These are phyloP conservation scores for Lipomyces japonicus DNA, from an alignment of 805 yeast species.

Conservation along the genomic window DNA sequence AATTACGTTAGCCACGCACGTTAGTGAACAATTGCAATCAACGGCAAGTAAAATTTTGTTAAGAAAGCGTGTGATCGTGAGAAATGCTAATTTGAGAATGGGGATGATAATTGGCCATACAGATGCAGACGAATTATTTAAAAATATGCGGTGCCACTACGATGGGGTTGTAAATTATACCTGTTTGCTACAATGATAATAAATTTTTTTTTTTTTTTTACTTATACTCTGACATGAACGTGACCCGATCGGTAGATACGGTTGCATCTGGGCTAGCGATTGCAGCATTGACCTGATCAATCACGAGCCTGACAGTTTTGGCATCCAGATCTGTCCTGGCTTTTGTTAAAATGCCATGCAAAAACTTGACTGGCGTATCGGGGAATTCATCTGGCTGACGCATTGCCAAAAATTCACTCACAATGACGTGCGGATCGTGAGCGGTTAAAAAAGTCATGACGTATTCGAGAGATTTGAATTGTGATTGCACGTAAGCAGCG, in stretches of 20 bases:
- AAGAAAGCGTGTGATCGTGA: neutral
- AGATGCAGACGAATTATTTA: constrained; percentile 17
- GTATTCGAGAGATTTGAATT: constrained; percentile 58
- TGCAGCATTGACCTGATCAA: constrained; percentile 30
- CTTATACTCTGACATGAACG: neutral
- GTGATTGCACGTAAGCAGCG: constrained; percentile 45
- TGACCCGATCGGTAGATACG: neutral
- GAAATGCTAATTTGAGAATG: neutral
- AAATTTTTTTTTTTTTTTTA: neutral
- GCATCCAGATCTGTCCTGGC: constrained; percentile 40
- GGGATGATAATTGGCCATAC: neutral
- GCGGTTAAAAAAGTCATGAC: constrained; percentile 54
- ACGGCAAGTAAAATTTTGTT: constrained; percentile 2
- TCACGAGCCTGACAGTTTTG: constrained; percentile 34
- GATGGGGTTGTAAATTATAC: no score
- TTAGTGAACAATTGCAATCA: constrained; percentile 8
- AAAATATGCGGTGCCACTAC: constrained; percentile 3
- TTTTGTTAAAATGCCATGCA: constrained; percentile 60
- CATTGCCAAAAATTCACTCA: constrained; percentile 59
- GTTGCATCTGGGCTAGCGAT: neutral
- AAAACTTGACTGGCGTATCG: constrained; percentile 70
- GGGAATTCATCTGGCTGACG: constrained; percentile 60
- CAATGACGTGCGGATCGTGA: constrained; percentile 37
- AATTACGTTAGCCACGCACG: constrained; percentile 10
- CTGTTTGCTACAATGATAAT: no score